These are phyloP conservation scores for Aspergillus leporis DNA, from an alignment of 495 filamentous ascomycete species.

Conservation along the genomic window DNA sequence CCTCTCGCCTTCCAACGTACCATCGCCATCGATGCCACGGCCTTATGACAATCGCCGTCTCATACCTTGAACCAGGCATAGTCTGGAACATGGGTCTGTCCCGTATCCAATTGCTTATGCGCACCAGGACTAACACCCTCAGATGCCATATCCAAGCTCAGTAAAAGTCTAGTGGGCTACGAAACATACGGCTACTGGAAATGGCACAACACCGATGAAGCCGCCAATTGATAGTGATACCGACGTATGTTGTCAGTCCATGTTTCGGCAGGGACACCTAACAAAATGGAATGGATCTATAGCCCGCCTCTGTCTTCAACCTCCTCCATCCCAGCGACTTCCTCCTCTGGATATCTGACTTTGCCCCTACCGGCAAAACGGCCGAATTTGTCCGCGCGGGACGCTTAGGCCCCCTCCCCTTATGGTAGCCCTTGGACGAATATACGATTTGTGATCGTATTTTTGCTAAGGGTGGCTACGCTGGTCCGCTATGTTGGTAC, in stretches of 20 bases:
- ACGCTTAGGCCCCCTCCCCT: background rate
- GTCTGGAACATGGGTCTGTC: background rate
- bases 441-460: background rate
- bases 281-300: background rate
- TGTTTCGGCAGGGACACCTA: background rate
- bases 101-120: background rate
- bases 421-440: background rate
- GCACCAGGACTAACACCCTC: background rate
- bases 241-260: background rate
- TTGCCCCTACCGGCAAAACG: background rate
- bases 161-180: background rate
- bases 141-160: constrained; percentile 2
- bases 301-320: constrained; percentile 4
- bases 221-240: background rate
- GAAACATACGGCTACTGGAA: constrained; percentile 7
- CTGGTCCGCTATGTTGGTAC: constrained; percentile 5
- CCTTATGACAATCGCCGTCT: background rate
- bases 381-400: constrained; percentile 6
- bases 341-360: background rate
- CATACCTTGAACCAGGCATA: background rate
- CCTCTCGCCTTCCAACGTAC: constrained; percentile 1
- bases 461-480: constrained; percentile 3
- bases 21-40: background rate
- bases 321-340: constrained; percentile 2
- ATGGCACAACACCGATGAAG: constrained; percentile 11